Evolutionary conservation across 495 filamentous ascomycete genomes (phyloP).

Genomic region (Apodospora peruviana): DNA sequence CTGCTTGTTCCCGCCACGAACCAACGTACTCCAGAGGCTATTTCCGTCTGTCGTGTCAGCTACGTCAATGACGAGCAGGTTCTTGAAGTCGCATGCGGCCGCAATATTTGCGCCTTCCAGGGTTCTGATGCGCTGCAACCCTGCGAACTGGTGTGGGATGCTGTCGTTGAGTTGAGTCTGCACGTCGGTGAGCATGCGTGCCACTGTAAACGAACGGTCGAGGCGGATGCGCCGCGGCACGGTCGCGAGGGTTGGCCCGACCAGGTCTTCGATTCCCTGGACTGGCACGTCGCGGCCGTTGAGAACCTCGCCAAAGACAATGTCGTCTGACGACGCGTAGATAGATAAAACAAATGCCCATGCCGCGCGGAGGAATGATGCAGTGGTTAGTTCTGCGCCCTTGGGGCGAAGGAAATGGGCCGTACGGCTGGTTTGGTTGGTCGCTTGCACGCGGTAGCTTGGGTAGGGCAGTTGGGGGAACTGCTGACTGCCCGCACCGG

Average conservation of each 20-base stretch:
- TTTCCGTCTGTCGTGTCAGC: constrained; percentile 18
- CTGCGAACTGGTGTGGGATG: constrained; percentile 53
- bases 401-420: constrained; percentile 10
- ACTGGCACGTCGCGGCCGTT: constrained; percentile 43
- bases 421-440: constrained; percentile 5
- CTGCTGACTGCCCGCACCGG: constrained; percentile 9
- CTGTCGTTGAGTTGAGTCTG: constrained; percentile 43
- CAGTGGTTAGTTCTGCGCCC: constrained; percentile 14
- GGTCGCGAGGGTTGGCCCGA: constrained; percentile 53
- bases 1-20: constrained; percentile 15
- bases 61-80: constrained; percentile 49
- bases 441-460: constrained; percentile 15
- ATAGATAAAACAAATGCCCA: constrained; percentile 31
- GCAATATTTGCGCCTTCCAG: constrained; percentile 47
- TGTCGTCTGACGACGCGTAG: constrained; percentile 26
- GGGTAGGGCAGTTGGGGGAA: constrained; percentile 25
- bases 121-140: constrained; percentile 54
- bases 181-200: constrained; percentile 33
- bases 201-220: constrained; percentile 19
- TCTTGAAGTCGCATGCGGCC: constrained; percentile 56
- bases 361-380: constrained; percentile 31
- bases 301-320: constrained; percentile 52
- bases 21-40: constrained; percentile 17
- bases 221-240: constrained; percentile 49
- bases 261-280: constrained; percentile 38